Evolutionary conservation across 805 yeast genomes (phyloP), one percentile per base, ranked within the genome.

Genomic region (Yarrowia deformans): DNA sequence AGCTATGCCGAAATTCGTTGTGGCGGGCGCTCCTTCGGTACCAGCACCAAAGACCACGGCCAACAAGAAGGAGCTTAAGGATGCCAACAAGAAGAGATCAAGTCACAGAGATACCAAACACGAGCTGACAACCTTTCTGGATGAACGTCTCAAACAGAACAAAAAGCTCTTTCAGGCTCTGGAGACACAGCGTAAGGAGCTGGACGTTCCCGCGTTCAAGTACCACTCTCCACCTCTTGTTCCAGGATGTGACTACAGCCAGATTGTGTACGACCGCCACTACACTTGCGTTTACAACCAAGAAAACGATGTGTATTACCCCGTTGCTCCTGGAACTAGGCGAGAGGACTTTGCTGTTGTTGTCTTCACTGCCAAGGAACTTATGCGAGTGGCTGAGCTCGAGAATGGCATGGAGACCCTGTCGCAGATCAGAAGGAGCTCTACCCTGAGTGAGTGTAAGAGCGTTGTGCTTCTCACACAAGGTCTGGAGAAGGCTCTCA

Each of bases 261-360:
- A 13, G 16, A 56, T 56, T 4, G 48, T 40, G 19, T 56, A 40
- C 29, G 63, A 56, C 16, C 66, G 66, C 9, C 66, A 45, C 18
- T 43, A 32, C 42, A 43, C 66, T 8, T 60, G 66, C 29, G 50
- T 45, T 7, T 74, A 71, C 63, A 71, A 74, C 49, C 56, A 60
- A 10, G 72, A 70, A 19, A 40, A 64, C n/a, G 75, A 70, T 14
- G 43, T 73, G 16, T 73, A 58, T 42, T 61, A 70, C 1, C 75
- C 75, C 3, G 64, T 69, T 12, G 54, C 58, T 0, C 58, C 42
- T 2, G 49, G 42, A 14, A 58, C 45, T 13, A 49, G 48, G 40
- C 48, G 48, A 32, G 68, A 63, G 50, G 55, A 48, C 37, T 63
- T 48, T n/a, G 68, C 39, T 2, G 56, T 49, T 23, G 8, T 63